These are phyloP conservation scores for Botrytis paeoniae DNA, from an alignment of 2,329 filamentous ascomycete species.

Conservation along the genomic window DNA sequence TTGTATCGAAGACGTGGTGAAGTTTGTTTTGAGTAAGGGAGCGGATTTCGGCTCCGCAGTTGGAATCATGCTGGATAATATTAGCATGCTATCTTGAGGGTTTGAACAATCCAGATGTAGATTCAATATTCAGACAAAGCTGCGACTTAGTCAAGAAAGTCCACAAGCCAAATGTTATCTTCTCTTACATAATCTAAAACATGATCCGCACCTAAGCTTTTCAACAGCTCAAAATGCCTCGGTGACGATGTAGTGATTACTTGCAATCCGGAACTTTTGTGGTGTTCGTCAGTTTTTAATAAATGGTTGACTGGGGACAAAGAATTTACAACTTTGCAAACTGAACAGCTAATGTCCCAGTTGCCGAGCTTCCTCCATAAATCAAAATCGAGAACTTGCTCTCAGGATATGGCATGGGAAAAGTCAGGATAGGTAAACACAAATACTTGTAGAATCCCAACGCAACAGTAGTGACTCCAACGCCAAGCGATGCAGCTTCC, in stretches of 20 bases:
- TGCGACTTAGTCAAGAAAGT: not conserved
- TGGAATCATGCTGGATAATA: conserved; percentile 36
- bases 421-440: not conserved
- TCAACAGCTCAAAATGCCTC: conserved; percentile 39
- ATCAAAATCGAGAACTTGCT: conserved; percentile 33
- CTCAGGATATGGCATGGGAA: not conserved
- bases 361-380: conserved; percentile 35
- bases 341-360: conserved; percentile 38
- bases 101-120: not conserved
- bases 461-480: conserved; percentile 23
- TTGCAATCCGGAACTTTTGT: conserved; percentile 23
- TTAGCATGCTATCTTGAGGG: not conserved
- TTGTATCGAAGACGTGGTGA: conserved; percentile 48
- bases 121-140: not conserved
- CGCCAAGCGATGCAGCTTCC: conserved; percentile 41
- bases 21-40: conserved; percentile 44
- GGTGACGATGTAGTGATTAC: conserved; percentile 41
- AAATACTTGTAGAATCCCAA: conserved; percentile 18
- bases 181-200: conserved; percentile 41
- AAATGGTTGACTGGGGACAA: not conserved
- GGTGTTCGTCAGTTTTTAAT: not conserved
- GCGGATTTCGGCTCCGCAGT: conserved; percentile 44
- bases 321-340: conserved; percentile 37
- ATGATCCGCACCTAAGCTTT: conserved; percentile 41
- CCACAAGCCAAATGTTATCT: not conserved